Evolutionary conservation across 116 monocot species (phyloP).

Genomic region (Iris pallida): DNA sequence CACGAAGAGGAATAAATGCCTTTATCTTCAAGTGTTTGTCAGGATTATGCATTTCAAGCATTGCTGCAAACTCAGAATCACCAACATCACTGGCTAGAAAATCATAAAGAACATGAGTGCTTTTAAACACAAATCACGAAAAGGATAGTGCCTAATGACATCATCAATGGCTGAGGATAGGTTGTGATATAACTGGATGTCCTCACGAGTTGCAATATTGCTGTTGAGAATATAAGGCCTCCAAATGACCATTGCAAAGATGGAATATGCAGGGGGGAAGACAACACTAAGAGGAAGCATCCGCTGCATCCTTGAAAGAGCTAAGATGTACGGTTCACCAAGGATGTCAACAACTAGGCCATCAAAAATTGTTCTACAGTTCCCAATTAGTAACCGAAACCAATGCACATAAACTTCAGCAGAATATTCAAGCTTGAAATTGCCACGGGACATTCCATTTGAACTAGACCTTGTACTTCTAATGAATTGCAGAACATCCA

Average conservation of each 20-base stretch:
- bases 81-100: conserved; percentile 62
- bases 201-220: conserved; percentile 67
- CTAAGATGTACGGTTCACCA: conserved; percentile 63
- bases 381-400: conserved; percentile 86
- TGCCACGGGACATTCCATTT: conserved; percentile 73
- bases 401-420: conserved; percentile 78
- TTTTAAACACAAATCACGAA: conserved; percentile 75
- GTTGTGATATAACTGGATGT: conserved; percentile 61
- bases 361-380: conserved; percentile 74
- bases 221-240: conserved; percentile 69
- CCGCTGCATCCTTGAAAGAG: conserved; percentile 87
- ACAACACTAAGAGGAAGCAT: conserved; percentile 68
- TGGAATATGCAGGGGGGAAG: conserved; percentile 82
- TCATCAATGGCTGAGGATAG: conserved; percentile 65
- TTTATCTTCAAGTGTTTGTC: conserved; percentile 73
- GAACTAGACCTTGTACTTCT: conserved; percentile 67
- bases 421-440: conserved; percentile 47
- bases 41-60: conserved; percentile 71
- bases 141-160: conserved; percentile 78
- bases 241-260: conserved; percentile 90
- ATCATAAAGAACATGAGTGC: conserved; percentile 59
- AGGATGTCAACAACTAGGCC: conserved; percentile 81
- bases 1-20: conserved; percentile 87
- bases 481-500: conserved; percentile 78
- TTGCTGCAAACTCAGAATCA: conserved; percentile 84